Conservation (phyloP, 129 eudicot genomes). For the Gnaphalium uliginosum region DNA sequence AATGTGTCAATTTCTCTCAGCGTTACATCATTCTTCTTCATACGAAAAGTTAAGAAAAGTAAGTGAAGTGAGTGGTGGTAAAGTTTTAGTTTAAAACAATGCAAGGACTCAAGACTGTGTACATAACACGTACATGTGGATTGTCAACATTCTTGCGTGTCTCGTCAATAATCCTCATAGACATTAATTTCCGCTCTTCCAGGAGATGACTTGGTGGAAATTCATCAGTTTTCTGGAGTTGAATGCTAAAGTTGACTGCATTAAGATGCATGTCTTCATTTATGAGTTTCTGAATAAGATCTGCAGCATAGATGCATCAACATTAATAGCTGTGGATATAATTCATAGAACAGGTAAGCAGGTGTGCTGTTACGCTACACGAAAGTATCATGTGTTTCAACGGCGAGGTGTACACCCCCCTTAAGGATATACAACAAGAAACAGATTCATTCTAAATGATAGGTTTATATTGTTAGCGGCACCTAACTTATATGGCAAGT, state of each 20-base stretch:
- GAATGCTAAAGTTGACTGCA: slow-evolving; percentile 50
- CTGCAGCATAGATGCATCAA: slow-evolving; percentile 29
- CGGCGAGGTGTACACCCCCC: too few relatives aligned
- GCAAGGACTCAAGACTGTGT: neutral
- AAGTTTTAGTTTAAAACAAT: neutral
- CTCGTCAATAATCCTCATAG: slow-evolving; percentile 25
- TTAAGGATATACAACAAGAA: too few relatives aligned
- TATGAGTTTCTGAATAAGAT: slow-evolving; percentile 46
- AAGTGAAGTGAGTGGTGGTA: neutral
- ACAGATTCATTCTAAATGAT: too few relatives aligned
- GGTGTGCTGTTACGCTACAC: too few relatives aligned
- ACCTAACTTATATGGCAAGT: too few relatives aligned
- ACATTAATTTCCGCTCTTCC: slow-evolving; percentile 33
- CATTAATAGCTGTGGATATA: too few relatives aligned
- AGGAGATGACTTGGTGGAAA: slow-evolving; percentile 50
- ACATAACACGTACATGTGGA: neutral
- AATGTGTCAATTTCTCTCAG: slow-evolving; percentile 35
- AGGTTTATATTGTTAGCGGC: too few relatives aligned
- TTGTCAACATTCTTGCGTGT: slow-evolving; percentile 21
- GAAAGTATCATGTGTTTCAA: too few relatives aligned
- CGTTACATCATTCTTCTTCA: slow-evolving; percentile 46
- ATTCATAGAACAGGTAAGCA: too few relatives aligned
- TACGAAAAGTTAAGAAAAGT: neutral
- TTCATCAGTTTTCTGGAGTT: slow-evolving; percentile 38
- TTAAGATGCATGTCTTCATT: slow-evolving; percentile 36